Base-by-base conservation (phyloP, 192 early-diverging fungal genomes). In the Tieghemiomyces parasiticus region DNA sequence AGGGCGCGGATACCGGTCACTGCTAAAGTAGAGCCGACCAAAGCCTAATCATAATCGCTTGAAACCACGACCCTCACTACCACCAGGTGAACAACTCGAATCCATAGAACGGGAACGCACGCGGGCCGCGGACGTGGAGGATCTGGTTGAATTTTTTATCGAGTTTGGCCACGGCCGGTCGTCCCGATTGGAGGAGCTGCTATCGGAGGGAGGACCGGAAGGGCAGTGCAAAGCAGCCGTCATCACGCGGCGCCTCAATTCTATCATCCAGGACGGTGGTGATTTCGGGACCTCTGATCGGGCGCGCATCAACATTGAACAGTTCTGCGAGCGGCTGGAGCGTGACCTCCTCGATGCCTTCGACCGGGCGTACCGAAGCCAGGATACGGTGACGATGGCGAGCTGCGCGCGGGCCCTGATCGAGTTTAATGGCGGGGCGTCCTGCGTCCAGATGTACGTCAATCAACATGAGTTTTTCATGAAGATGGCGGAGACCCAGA, bases 391-490 rank as follows among this genome's bases (percentile, higher is more conserved):
- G 31, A 67, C 52, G 55, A 64, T 81, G 93, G 90, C 83, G 81
- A 59, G 67, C 26, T 85, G 83, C 59, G 94, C 95, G 46, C 85
- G 81, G 62, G 80, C 87, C 2, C 72, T 99, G 52, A 76, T 86
- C 47, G 91, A 95, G 42, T 95, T 99, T 68, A 99, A 99, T 59
- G 93, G 95, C 30, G 93, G 95, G 33, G 83, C 83, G 58, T 95
- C 92, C 0, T 92, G 90, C 62, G 79, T 97, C 26, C 89, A 93
- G 63, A 87, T 84, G 29, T 99, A 95, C 64, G 88, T 99, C 46
- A 95, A 95, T 71, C 95, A 97, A 65, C 93, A 99, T 61, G 86
- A 90, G 60, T 95, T 99, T 61, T 97, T 97, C 59, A 75, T 85
- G 69, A 81, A 86, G 49, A 73, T 77, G 59, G 74, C 69, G 26